A percentile compares a stretch with the other conserved stretches of the same genome.
Conservation (phyloP, 2,329 filamentous ascomycete species). For the Penicillium psychrosexuale region DNA sequence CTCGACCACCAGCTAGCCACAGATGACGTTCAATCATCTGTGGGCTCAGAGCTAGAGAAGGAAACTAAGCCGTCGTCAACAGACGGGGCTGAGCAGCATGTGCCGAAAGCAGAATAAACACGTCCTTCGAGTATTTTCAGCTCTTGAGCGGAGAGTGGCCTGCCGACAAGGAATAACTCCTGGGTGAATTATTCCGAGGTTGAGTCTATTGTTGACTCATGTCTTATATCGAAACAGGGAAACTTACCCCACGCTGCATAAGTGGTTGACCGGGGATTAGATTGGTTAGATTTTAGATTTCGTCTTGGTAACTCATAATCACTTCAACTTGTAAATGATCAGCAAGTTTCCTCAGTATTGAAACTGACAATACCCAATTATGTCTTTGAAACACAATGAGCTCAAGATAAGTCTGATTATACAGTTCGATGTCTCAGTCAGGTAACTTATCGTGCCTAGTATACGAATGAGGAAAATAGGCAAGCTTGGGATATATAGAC, state of each 20-base stretch:
- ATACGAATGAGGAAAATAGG: constrained; percentile 15
- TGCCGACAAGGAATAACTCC: too few relatives aligned
- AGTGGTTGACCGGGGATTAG: neutral
- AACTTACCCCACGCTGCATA: neutral
- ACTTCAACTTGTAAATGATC: neutral
- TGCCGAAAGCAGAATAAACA: neutral
- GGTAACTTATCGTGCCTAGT: constrained; percentile 7
- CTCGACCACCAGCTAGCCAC: constrained; percentile 16
- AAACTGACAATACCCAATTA: neutral
- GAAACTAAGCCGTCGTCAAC: neutral
- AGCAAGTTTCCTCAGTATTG: neutral
- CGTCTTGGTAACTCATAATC: neutral
- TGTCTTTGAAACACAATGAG: constrained; percentile 3
- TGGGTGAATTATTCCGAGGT: too few relatives aligned
- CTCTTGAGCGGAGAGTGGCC: neutral
- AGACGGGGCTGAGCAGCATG: neutral
- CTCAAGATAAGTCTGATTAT: constrained; percentile 1
- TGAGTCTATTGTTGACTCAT: neutral
- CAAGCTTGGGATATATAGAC: constrained; percentile 18
- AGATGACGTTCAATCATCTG: neutral
- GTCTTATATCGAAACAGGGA: neutral
- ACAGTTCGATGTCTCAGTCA: neutral
- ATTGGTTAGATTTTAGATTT: neutral
- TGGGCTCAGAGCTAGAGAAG: neutral
- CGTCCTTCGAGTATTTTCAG: neutral